Conservation (phyloP, 345 rosid species). For the Cardamine chenopodiifolia region DNA sequence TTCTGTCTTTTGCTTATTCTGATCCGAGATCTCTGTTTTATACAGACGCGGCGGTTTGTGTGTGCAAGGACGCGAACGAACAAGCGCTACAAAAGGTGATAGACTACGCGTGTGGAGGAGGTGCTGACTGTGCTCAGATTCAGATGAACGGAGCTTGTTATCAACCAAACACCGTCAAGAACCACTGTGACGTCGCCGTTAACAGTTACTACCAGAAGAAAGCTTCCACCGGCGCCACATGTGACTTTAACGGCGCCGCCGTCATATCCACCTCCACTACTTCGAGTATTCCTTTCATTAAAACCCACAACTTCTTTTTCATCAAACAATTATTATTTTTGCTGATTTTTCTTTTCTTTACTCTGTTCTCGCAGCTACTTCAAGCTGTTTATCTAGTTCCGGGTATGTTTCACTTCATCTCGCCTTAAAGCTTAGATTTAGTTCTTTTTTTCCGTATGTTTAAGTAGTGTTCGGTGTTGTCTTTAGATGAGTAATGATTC, state of each 20-base stretch:
- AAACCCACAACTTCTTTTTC: background rate
- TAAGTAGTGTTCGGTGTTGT: too few relatives aligned
- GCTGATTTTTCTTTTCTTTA: background rate
- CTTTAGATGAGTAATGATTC: too few relatives aligned
- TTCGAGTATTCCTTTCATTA: constrained; percentile 22
- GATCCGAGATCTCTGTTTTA: constrained; percentile 4
- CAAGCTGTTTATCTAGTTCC: constrained; percentile 40
- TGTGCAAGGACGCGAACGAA: constrained; percentile 76
- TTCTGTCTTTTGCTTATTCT: background rate
- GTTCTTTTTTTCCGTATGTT: too few relatives aligned
- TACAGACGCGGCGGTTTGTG: constrained; percentile 67
- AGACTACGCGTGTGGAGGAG: constrained; percentile 94
- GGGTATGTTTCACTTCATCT: constrained; percentile 33
- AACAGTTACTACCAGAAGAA: constrained; percentile 42
- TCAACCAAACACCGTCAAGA: constrained; percentile 67
- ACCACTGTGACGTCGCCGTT: constrained; percentile 48
- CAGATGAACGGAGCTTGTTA: constrained; percentile 72
- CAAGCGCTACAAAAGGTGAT: constrained; percentile 60
- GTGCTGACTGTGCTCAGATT: constrained; percentile 66
- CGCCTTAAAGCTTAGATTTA: constrained; percentile 1
- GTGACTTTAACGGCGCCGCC: constrained; percentile 44
- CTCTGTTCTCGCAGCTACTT: constrained; percentile 38
- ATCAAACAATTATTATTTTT: background rate
- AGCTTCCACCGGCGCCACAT: constrained; percentile 36
- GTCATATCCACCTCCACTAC: constrained; percentile 29